phyloP scores from a whole-genome alignment of 1,284 basidiomycete species.

The Moesziomyces sp. region DNA sequence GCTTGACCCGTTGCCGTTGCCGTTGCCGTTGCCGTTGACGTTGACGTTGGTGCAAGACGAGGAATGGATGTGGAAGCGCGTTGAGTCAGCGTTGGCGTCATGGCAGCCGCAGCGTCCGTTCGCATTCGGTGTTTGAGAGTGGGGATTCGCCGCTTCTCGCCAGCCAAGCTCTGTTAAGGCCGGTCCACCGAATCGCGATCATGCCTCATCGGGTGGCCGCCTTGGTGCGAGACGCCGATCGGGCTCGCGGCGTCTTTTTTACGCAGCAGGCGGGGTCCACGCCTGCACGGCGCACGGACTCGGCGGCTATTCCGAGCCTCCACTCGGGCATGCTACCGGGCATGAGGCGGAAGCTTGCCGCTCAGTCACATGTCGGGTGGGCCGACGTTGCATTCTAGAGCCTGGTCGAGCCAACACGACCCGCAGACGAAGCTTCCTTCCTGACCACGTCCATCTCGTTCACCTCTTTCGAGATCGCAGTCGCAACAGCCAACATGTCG shows the following conservation, averaged over 20 bases:
- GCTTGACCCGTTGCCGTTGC: not conserved
- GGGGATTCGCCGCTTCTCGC: conserved; percentile 1
- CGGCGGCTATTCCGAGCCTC: not conserved
- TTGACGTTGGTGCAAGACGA: not conserved
- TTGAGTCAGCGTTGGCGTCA: conserved; percentile 26
- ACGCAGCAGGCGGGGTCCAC: not conserved
- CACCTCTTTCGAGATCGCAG: no score
- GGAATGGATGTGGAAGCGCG: not conserved
- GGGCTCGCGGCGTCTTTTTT: not conserved
- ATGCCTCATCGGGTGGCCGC: no score
- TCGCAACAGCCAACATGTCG: conserved; percentile 10
- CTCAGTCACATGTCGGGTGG: not conserved
- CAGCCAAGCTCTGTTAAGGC: not conserved
- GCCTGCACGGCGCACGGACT: not conserved
- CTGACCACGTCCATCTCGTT: no score
- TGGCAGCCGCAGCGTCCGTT: conserved; percentile 2
- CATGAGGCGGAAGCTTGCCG: not conserved
- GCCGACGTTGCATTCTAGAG: not conserved
- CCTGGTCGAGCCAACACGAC: no score
- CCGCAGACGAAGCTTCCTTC: not conserved
- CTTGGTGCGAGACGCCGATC: no score
- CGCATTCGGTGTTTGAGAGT: not conserved
- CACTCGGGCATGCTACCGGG: no score
- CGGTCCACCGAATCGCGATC: not conserved
- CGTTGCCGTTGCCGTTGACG: no score